Percentiles rank a stretch among this genome's conserved stretches.
phyloP scores from a whole-genome alignment of 2,329 filamentous ascomycete species.

The Blumeriella jaapii region DNA sequence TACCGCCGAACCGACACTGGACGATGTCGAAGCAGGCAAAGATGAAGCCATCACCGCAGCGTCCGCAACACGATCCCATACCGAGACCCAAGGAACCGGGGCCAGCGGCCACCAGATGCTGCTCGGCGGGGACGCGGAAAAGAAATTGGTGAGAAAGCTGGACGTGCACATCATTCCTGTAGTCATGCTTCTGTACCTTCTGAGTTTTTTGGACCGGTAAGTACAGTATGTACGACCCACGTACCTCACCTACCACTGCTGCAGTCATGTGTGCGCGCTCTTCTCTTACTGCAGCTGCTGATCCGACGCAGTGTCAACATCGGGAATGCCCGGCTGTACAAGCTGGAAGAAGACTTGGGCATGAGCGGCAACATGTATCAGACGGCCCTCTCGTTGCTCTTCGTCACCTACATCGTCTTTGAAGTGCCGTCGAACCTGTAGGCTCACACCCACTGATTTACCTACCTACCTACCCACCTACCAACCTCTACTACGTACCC shows the following conservation, averaged over 20 bases:
- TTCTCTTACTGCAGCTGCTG: neutral
- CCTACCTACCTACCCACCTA: too few species aligned
- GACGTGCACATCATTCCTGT: slow-evolving; percentile 53
- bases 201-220: slow-evolving; percentile 63
- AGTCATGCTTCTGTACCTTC: slow-evolving; percentile 59
- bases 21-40: too few species aligned
- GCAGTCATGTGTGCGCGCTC: too few species aligned
- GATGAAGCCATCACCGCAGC: neutral
- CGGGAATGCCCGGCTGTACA: slow-evolving; percentile 47
- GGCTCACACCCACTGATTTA: neutral
- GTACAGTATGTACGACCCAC: slow-evolving; percentile 27
- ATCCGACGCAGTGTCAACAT: slow-evolving; percentile 36
- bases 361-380: slow-evolving; percentile 45
- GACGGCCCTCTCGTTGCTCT: slow-evolving; percentile 39
- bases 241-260: too few species aligned
- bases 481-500: too few species aligned
- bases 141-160: slow-evolving; percentile 26
- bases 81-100: slow-evolving; percentile 1
- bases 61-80: slow-evolving; percentile 1
- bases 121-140: slow-evolving; percentile 3
- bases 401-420: slow-evolving; percentile 37
- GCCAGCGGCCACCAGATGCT: slow-evolving; percentile 1
- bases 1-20: too few species aligned
- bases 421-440: slow-evolving; percentile 36
- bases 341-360: slow-evolving; percentile 43